Percentiles rank a stretch among this genome's conserved stretches.
phyloP scores from a whole-genome alignment of 345 rosid genomes.

The Citrus trifoliata region DNA sequence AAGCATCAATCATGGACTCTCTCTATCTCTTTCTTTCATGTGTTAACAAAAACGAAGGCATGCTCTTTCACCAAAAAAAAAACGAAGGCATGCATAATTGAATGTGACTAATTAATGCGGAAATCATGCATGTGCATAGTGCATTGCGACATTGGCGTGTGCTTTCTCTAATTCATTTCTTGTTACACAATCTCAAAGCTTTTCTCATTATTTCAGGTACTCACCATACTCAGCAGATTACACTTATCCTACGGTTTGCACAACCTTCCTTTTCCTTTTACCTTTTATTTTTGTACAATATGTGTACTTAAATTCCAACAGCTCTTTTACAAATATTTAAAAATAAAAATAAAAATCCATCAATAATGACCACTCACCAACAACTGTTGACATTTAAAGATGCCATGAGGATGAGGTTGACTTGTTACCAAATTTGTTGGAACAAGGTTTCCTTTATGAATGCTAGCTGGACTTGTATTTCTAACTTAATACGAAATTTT shows the following conservation, averaged over 20 bases:
- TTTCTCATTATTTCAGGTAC: constrained; percentile 53
- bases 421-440: constrained; percentile 4
- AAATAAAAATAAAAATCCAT: not conserved
- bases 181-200: not conserved
- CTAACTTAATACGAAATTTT: not conserved
- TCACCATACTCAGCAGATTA: constrained; percentile 86
- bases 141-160: too few relatives aligned
- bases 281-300: not conserved
- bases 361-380: constrained; percentile 8
- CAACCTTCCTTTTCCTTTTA: constrained; percentile 13
- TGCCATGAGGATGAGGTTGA: not conserved
- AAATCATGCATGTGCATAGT: too few relatives aligned
- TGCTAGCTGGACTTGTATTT: too few relatives aligned
- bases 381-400: not conserved
- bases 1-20: not conserved
- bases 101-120: too few relatives aligned
- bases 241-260: constrained; percentile 83
- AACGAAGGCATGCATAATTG: not conserved
- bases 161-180: too few relatives aligned
- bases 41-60: not conserved
- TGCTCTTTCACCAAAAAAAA: not conserved
- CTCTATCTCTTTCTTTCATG: not conserved
- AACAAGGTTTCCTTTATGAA: not conserved
- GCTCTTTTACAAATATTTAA: too few relatives aligned
- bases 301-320: too few relatives aligned